Evolutionary conservation across 352 stramenopile genomes (phyloP).

Genomic region (Phytophthora colocasiae): DNA sequence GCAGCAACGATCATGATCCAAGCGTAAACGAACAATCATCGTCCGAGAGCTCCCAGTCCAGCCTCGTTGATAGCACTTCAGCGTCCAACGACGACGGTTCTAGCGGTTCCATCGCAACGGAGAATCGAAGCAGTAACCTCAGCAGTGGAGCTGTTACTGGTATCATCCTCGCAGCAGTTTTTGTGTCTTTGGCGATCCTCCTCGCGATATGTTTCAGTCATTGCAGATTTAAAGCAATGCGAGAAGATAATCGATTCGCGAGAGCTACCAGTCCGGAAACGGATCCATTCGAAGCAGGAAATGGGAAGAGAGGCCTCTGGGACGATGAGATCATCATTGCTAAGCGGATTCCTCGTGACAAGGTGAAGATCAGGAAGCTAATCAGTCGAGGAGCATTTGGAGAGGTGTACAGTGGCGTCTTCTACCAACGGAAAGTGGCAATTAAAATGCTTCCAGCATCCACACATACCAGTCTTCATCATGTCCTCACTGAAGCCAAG

Average conservation of each 20-base stretch:
- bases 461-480: conserved; percentile 1
- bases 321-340: conserved; percentile 26
- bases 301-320: conserved; percentile 13
- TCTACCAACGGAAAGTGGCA: conserved; percentile 33
- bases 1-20: background rate
- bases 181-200: background rate
- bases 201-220: background rate
- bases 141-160: background rate
- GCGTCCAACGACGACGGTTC: background rate
- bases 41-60: background rate
- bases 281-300: background rate
- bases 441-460: conserved; percentile 41
- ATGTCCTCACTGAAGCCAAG: conserved; percentile 32
- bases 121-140: background rate
- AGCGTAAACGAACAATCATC: background rate
- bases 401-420: conserved; percentile 39
- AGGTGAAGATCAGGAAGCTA: conserved; percentile 24
- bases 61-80: background rate
- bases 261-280: background rate
- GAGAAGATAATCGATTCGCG: background rate
- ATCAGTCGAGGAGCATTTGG: conserved; percentile 43
- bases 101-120: background rate
- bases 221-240: background rate
- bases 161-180: background rate
- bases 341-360: conserved; percentile 35